Evolutionary conservation across 768 basidiomycete species (phyloP).

Genomic region (Mycena amicta): DNA sequence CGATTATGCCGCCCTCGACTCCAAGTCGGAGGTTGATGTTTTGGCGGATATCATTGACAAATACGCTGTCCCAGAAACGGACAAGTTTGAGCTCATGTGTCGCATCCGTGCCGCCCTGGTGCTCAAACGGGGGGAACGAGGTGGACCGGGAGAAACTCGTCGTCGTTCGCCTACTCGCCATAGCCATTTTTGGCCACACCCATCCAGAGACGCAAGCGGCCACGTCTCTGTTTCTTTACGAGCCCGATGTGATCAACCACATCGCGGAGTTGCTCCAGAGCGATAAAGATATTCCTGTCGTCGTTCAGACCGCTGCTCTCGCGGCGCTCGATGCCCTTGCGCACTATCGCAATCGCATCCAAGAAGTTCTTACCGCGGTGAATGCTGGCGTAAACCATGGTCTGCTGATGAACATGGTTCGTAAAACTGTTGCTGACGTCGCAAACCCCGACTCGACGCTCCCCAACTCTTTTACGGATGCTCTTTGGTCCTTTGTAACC

Average conservation of each 20-base stretch:
- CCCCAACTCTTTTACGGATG: slow-evolving; percentile 79
- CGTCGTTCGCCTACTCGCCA: slow-evolving; percentile 78
- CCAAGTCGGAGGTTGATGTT: slow-evolving; percentile 72
- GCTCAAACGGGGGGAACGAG: slow-evolving; percentile 57
- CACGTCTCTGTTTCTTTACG: slow-evolving; percentile 87
- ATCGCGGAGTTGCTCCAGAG: slow-evolving; percentile 88
- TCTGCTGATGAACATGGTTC: slow-evolving; percentile 84
- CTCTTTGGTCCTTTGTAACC: slow-evolving; percentile 83
- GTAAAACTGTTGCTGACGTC: slow-evolving; percentile 78
- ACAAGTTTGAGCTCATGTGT: slow-evolving; percentile 87
- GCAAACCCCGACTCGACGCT: slow-evolving; percentile 63
- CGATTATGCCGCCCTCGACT: slow-evolving; percentile 58
- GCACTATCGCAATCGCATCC: slow-evolving; percentile 78
- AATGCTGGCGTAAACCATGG: slow-evolving; percentile 98
- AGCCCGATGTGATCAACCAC: slow-evolving; percentile 88
- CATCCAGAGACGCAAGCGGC: slow-evolving; percentile 78
- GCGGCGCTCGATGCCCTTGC: slow-evolving; percentile 89
- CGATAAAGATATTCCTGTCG: slow-evolving; percentile 67
- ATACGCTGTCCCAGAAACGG: slow-evolving; percentile 72
- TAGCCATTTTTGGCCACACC: slow-evolving; percentile 90
- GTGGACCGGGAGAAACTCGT: slow-evolving; percentile 79
- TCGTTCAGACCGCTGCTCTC: slow-evolving; percentile 83
- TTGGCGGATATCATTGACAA: slow-evolving; percentile 72
- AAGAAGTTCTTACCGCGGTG: slow-evolving; percentile 86
- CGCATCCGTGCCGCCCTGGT: slow-evolving; percentile 81